A percentile compares a stretch with the other conserved stretches of the same genome.
phyloP scores from a whole-genome alignment of 345 rosid genomes.

The Luvunga scandens region DNA sequence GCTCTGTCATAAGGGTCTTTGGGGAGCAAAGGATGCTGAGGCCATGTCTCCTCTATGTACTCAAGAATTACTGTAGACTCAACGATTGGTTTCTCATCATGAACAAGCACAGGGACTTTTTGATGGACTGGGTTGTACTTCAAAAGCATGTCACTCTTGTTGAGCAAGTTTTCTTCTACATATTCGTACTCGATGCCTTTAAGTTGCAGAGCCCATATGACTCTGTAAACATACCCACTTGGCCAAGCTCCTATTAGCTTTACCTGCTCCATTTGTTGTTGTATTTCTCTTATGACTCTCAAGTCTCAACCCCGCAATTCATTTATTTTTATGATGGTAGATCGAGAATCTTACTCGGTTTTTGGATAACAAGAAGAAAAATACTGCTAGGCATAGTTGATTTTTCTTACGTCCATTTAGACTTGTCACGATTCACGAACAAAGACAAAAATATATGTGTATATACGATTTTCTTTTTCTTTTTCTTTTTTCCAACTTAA shows the following conservation, averaged over 20 bases:
- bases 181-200: conserved; percentile 21
- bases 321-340: not conserved
- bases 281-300: too few species aligned
- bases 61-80: conserved; percentile 4
- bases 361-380: not conserved
- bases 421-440: not conserved
- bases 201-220: conserved; percentile 20
- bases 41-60: conserved; percentile 12
- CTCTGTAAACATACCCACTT: conserved; percentile 20
- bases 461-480: too few species aligned
- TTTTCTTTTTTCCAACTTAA: too few species aligned
- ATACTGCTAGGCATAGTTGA: not conserved
- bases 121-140: conserved; percentile 21
- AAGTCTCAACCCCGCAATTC: not conserved
- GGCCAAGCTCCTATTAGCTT: conserved; percentile 26
- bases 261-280: conserved; percentile 13
- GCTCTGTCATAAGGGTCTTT: conserved; percentile 12
- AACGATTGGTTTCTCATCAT: not conserved
- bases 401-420: not conserved
- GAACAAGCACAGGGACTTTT: conserved; percentile 11
- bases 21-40: conserved; percentile 2
- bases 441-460: too few species aligned
- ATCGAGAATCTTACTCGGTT: not conserved
- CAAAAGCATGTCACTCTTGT: conserved; percentile 19
- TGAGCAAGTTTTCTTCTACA: conserved; percentile 11